phyloP scores from a whole-genome alignment of 208 protist genomes.

The Leishmania aethiopica region DNA sequence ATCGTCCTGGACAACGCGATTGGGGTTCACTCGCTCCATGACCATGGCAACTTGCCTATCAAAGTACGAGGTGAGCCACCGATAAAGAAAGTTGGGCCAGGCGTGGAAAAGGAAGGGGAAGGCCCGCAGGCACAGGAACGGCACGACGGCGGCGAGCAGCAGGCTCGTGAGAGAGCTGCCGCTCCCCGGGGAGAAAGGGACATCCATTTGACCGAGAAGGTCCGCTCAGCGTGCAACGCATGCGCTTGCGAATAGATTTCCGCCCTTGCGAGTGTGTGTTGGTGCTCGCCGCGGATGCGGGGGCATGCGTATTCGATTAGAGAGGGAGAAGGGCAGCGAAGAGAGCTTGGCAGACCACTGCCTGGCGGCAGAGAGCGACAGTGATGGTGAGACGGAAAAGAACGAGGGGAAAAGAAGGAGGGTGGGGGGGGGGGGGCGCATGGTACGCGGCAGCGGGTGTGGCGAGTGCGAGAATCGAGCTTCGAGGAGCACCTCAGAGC shows the following conservation, averaged over 20 bases:
- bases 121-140: constrained; percentile 32
- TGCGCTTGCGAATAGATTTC: neutral
- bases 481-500: no score
- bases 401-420: neutral
- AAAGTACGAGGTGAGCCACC: constrained; percentile 20
- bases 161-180: constrained; percentile 31
- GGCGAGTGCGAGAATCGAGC: no score
- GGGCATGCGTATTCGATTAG: neutral
- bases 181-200: neutral
- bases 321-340: neutral
- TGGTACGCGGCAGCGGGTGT: no score
- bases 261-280: neutral
- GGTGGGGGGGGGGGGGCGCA: neutral
- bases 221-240: neutral
- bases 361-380: no score
- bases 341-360: no score
- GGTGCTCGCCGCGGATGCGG: neutral
- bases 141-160: constrained; percentile 43
- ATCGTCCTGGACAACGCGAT: constrained; percentile 28
- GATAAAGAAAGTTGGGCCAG: constrained; percentile 53
- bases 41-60: constrained; percentile 37
- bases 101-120: constrained; percentile 44
- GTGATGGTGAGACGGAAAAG: no score
- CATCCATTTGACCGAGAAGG: neutral
- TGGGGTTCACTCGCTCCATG: constrained; percentile 20